Conservation (phyloP, 75 land plant species). For the Selaginella tamariscina region DNA sequence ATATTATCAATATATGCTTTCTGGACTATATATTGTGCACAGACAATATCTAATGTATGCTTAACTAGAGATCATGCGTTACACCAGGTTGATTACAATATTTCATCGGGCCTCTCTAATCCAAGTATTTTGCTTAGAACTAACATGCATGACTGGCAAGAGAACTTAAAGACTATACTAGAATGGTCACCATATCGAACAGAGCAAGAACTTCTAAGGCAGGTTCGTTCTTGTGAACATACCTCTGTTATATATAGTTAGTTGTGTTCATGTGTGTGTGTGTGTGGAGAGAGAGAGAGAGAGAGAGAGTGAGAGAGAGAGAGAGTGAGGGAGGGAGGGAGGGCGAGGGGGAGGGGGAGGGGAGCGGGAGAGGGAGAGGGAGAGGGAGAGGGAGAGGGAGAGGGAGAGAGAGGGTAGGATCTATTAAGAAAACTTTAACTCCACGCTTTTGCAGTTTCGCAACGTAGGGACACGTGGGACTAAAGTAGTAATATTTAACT, state of each 20-base stretch:
- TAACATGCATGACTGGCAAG: background rate
- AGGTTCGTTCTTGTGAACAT: background rate
- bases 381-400: no score
- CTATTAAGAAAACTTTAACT: no score
- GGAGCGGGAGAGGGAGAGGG: no score
- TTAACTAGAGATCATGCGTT: background rate
- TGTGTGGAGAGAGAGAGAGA: no score
- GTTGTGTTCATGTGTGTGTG: no score
- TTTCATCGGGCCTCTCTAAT: background rate
- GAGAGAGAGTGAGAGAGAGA: no score
- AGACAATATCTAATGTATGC: background rate
- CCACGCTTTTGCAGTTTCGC: slow-evolving; percentile 8
- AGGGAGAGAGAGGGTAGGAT: no score
- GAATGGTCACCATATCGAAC: background rate
- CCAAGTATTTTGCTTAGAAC: background rate
- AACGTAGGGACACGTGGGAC: background rate
- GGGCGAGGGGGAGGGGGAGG: no score
- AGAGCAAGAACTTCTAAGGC: background rate
- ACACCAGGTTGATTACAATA: background rate
- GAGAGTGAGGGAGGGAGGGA: no score
- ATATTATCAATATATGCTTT: background rate
- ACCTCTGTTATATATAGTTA: no score
- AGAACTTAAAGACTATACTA: background rate
- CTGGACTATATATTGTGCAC: slow-evolving; percentile 7
- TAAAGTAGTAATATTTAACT: background rate